A percentile compares a stretch with the other conserved stretches of the same genome.
Evolutionary conservation across 1,284 basidiomycete genomes (phyloP).

Genomic region (Neonothopanus nambi): DNA sequence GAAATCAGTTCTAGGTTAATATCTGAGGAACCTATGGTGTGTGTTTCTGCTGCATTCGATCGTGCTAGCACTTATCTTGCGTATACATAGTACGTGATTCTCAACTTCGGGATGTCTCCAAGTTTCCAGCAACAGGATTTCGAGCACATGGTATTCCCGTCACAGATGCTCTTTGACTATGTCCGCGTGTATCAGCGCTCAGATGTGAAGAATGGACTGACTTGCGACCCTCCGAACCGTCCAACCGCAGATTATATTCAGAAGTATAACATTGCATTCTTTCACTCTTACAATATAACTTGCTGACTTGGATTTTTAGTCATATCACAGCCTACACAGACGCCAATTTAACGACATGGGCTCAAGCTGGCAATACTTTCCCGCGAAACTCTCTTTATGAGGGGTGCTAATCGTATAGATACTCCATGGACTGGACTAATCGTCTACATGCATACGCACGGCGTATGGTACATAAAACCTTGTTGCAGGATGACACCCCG

Average conservation of each 20-base stretch:
- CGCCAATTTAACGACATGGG: slow-evolving; percentile 77
- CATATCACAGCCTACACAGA: slow-evolving; percentile 69
- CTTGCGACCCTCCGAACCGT: slow-evolving; percentile 62
- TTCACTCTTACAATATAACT: background rate
- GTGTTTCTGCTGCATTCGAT: background rate
- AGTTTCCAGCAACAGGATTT: slow-evolving; percentile 72
- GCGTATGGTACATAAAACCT: slow-evolving; percentile 31
- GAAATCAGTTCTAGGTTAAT: slow-evolving; percentile 65
- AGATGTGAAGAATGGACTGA: slow-evolving; percentile 54
- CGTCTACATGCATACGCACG: slow-evolving; percentile 39
- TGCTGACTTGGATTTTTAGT: slow-evolving; percentile 34
- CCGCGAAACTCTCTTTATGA: slow-evolving; percentile 64
- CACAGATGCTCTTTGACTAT: slow-evolving; percentile 74
- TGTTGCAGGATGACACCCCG: no score
- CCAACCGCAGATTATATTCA: slow-evolving; percentile 66
- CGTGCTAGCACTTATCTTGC: slow-evolving; percentile 10
- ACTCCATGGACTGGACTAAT: no score
- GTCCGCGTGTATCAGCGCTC: slow-evolving; percentile 74
- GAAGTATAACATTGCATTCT: slow-evolving; percentile 35
- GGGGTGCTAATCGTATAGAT: slow-evolving; percentile 46
- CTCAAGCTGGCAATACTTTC: slow-evolving; percentile 62
- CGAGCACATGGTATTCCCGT: slow-evolving; percentile 65
- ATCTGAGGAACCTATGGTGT: slow-evolving; percentile 67
- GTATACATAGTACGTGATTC: slow-evolving; percentile 69
- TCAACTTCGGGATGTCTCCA: slow-evolving; percentile 74